These are phyloP conservation scores for Tetrapisispora pingtungensis DNA, from an alignment of 805 yeast species.

Conservation along the genomic window DNA sequence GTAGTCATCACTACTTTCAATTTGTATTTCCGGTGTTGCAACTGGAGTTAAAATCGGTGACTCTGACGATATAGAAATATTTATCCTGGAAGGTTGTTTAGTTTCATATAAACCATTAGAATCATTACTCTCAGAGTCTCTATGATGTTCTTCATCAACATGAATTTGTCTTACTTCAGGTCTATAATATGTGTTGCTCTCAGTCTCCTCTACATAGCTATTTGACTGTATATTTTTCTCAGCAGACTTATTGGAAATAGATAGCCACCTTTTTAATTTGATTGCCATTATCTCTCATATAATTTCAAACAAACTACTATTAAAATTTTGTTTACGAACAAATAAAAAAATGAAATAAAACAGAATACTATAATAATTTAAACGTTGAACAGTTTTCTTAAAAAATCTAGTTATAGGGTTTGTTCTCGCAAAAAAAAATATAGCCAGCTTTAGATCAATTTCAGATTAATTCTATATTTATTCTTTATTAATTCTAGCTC, in stretches of 20 bases:
- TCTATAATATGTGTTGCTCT: too few species aligned
- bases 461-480: too few species aligned
- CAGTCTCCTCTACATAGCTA: neutral
- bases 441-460: too few species aligned
- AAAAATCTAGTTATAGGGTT: too few species aligned
- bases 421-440: too few species aligned
- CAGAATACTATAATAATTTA: too few species aligned
- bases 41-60: neutral
- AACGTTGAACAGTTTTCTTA: too few species aligned
- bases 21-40: neutral
- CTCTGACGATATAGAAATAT: neutral
- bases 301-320: too few species aligned
- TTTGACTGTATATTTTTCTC: neutral
- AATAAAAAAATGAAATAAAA: too few species aligned
- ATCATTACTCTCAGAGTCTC: neutral
- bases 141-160: neutral
- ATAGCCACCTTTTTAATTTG: conserved; percentile 19
- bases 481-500: too few species aligned
- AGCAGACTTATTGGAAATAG: conserved; percentile 2
- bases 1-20: neutral
- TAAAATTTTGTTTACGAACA: too few species aligned
- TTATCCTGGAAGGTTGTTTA: conserved; percentile 34
- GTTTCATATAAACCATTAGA: neutral
- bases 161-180: neutral
- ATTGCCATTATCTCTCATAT: conserved; percentile 1